Conservation (phyloP, 345 rosid species). For the Hypericum androsaemum region DNA sequence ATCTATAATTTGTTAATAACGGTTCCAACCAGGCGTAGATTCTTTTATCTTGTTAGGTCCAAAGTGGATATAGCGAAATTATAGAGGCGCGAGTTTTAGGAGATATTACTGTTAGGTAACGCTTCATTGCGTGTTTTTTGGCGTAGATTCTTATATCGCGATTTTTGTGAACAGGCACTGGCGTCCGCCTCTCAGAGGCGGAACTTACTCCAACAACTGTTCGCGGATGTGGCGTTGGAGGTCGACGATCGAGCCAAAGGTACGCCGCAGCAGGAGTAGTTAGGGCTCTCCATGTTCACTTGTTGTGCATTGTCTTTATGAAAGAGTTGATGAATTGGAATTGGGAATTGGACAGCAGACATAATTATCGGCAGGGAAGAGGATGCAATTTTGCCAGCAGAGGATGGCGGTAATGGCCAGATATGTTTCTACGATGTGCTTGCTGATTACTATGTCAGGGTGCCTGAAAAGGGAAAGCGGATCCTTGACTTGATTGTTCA, state of each 20-base stretch:
- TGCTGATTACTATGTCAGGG: slow-evolving; percentile 68
- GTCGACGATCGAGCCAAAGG: slow-evolving; percentile 93
- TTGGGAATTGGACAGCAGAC: slow-evolving; percentile 49
- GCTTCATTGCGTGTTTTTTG: no score
- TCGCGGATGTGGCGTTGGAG: slow-evolving; percentile 86
- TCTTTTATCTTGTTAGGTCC: no score
- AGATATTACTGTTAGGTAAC: no score
- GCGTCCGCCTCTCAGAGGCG: slow-evolving; percentile 80
- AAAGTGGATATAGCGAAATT: no score
- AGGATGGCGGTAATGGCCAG: slow-evolving; percentile 31
- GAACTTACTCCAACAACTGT: slow-evolving; percentile 70
- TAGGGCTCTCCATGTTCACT: not conserved
- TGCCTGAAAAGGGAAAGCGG: slow-evolving; percentile 57
- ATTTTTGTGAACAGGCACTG: slow-evolving; percentile 57
- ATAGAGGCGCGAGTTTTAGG: no score
- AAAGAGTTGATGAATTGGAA: not conserved
- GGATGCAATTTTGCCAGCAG: slow-evolving; percentile 42
- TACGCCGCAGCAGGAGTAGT: slow-evolving; percentile 13
- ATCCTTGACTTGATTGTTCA: slow-evolving; percentile 85
- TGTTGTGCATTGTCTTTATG: not conserved
- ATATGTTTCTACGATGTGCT: slow-evolving; percentile 83
- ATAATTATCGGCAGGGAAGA: slow-evolving; percentile 63
- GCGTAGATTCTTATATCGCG: no score
- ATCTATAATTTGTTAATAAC: not conserved
- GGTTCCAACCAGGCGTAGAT: no score